Evolutionary conservation across 2,329 filamentous ascomycete species (phyloP).

Genomic region (Dendryphion nanum): DNA sequence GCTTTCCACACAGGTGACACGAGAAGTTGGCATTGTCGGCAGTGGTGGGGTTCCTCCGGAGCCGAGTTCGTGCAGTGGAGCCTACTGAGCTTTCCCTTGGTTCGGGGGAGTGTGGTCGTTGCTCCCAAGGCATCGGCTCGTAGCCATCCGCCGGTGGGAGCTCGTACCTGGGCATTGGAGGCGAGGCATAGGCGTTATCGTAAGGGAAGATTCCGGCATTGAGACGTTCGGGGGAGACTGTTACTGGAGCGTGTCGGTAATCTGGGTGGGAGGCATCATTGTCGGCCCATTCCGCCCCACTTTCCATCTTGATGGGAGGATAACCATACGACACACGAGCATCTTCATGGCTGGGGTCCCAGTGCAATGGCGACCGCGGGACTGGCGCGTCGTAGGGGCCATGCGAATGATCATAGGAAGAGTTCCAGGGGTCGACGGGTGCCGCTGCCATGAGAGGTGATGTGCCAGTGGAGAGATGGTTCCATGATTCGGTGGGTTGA

Average conservation of each 20-base stretch:
- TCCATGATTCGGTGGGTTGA: constrained; percentile 34
- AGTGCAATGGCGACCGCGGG: constrained; percentile 30
- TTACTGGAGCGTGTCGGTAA: constrained; percentile 21
- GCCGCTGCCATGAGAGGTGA: constrained; percentile 30
- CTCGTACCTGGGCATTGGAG: constrained; percentile 20
- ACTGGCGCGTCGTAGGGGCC: too few relatives aligned
- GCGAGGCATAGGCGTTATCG: constrained; percentile 20
- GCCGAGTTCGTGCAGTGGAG: constrained; percentile 8
- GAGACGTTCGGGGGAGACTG: constrained; percentile 34
- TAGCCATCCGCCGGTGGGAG: constrained; percentile 12
- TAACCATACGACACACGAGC: constrained; percentile 34
- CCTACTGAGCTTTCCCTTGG: constrained; percentile 6
- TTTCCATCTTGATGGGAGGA: constrained; percentile 27
- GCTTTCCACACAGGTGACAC: constrained; percentile 73
- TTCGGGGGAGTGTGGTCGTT: constrained; percentile 12
- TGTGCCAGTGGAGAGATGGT: constrained; percentile 22
- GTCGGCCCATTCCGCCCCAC: constrained; percentile 24
- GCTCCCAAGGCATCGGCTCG: constrained; percentile 12
- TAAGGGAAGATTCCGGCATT: constrained; percentile 21
- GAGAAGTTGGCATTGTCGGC: constrained; percentile 69
- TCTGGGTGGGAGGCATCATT: constrained; percentile 12
- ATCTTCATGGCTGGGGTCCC: constrained; percentile 27
- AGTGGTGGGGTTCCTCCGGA: constrained; percentile 46
- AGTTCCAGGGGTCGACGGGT: constrained; percentile 30
- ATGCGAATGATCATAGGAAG: constrained; percentile 34